Base-by-base conservation (phyloP, 306 rosid genomes). In the Lithocarpus polystachyus region DNA sequence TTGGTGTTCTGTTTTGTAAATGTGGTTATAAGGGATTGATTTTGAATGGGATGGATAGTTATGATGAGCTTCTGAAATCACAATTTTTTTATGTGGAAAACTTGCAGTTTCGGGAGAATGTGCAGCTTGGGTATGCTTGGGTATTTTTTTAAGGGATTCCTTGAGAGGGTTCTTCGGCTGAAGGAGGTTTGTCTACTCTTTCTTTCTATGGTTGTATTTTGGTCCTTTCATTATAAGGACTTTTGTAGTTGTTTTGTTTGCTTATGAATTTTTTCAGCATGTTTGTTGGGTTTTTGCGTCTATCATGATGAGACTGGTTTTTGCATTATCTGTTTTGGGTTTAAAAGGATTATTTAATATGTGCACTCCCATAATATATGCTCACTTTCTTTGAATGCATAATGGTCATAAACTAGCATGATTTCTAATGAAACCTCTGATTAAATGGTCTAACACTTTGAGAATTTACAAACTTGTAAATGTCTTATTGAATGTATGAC, bases 121-220 rank as follows among this genome's bases (percentile, higher is more conserved):
- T 95, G 93, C 92, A 18, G 98, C 99, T 74, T 95, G 99, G 98
- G 90, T 82, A 33, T 93, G 99, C 79, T 95, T 91, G n/a, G n/a
- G n/a, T n/a, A n/a, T n/a, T n/a, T 79, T 57, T 95, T 95, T 75
- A 87, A 88, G 79, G 96, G 86, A 43, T 95, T 93, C 82, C 90
- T 95, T 40, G 97, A 89, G 87, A 91, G 92, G 85, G 94, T 93
- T 89, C 90, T 95, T 81, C 86, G 85, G 26, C 87, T 93, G 70
- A 95, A 95, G 84, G 94, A 89, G 93, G 99, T 93, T 69, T 83
- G 77, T 81, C 52, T 82, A 6, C 26, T 45, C 56, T 71, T 77
- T 56, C 19, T 67, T 56, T 24, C 19, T n/a, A 11, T 70, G 24
- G 28, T 60, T 26, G 28, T 56, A 45, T 51, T 76, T 18, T 75